Conservation (phyloP, 2,329 filamentous ascomycete genomes). For the Metarhizium anisopliae region DNA sequence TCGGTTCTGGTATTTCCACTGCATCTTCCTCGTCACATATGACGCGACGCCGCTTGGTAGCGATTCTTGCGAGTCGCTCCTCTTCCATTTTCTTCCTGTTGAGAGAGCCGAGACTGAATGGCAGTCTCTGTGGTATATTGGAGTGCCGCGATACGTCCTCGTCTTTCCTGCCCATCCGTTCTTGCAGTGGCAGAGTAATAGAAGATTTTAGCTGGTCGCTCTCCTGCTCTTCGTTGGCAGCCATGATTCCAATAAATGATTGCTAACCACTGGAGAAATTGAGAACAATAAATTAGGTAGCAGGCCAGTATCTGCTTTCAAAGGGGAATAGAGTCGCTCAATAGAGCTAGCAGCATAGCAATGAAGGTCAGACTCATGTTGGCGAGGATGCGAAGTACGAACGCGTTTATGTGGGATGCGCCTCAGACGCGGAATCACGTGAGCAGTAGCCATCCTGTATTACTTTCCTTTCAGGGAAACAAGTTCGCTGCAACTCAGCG, state of each 20-base stretch:
- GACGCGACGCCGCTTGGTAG: constrained; percentile 38
- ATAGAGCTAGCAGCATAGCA: neutral
- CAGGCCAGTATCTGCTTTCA: too few species aligned
- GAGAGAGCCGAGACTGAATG: constrained; percentile 41
- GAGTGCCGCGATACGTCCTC: neutral
- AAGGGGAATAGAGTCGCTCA: neutral
- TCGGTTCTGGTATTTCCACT: constrained; percentile 18
- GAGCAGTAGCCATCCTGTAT: neutral
- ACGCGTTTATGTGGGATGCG: neutral
- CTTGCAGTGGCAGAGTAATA: constrained; percentile 47
- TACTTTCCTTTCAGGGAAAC: too few species aligned
- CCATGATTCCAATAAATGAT: constrained; percentile 4
- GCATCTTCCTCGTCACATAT: constrained; percentile 18
- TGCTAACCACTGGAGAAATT: neutral
- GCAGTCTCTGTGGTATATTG: neutral
- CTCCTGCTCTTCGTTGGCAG: constrained; percentile 32
- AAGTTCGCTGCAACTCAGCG: neutral
- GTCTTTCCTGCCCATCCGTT: constrained; percentile 9
- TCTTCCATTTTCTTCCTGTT: constrained; percentile 80
- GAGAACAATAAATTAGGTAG: neutral
- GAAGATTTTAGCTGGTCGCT: constrained; percentile 53
- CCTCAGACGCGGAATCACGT: neutral
- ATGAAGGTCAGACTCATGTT: neutral
- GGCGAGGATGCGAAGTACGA: neutral
- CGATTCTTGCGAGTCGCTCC: constrained; percentile 64